Evolutionary conservation across 345 rosid species (phyloP).

Genomic region (Gossypium rotundifolium): DNA sequence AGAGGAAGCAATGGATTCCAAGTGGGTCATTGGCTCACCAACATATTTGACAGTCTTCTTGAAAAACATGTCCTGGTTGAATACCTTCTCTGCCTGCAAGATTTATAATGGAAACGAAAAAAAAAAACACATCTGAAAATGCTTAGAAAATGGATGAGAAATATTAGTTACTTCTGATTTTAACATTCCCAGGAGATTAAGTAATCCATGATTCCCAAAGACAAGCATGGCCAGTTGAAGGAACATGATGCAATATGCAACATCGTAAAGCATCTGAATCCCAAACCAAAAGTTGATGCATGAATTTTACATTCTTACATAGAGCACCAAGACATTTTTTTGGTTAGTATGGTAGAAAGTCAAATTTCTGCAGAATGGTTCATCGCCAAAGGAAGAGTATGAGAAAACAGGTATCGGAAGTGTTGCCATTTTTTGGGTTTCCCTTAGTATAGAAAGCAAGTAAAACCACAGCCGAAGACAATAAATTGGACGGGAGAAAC

Average conservation of each 20-base stretch:
- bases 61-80: conserved; percentile 2
- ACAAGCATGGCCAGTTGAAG: not conserved
- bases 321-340: not conserved
- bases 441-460: not conserved
- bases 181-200: not conserved
- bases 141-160: not conserved
- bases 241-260: not conserved
- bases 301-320: not conserved
- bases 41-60: not conserved
- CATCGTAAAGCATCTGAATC: not conserved
- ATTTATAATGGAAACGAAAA: not conserved
- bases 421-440: not conserved
- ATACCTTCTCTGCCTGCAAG: not conserved
- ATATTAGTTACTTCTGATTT: not conserved
- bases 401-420: not conserved
- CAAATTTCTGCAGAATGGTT: not conserved
- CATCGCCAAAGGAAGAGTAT: not conserved
- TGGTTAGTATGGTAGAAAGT: not conserved
- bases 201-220: not conserved
- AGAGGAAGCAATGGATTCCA: conserved; percentile 8
- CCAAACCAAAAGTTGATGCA: not conserved
- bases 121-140: not conserved
- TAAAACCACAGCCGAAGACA: not conserved
- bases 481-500: not conserved
- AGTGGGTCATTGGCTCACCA: conserved; percentile 2